Evolutionary conservation across 768 basidiomycete genomes (phyloP).

Genomic region (Sarcodon aspratus): DNA sequence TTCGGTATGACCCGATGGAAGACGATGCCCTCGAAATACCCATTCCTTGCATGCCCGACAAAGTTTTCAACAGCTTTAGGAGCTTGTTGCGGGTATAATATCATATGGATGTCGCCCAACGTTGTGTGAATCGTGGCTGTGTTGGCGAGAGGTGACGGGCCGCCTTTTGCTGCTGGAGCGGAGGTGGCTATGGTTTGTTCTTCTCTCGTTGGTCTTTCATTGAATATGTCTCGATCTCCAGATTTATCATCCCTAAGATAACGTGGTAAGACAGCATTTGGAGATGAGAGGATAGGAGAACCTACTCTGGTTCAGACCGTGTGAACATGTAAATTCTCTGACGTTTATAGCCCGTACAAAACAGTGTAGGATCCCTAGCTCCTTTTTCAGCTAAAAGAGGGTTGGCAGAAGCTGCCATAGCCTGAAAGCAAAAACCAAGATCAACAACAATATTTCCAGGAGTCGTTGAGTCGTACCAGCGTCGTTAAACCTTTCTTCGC

Average conservation of each 20-base stretch:
- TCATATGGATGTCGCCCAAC: slow-evolving; percentile 84
- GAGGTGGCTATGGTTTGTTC: slow-evolving; percentile 81
- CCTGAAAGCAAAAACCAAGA: slow-evolving; percentile 28
- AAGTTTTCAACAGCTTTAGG: slow-evolving; percentile 98
- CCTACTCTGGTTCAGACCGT: slow-evolving; percentile 80
- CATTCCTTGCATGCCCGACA: slow-evolving; percentile 79
- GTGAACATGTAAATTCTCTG: slow-evolving; percentile 94
- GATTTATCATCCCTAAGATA: slow-evolving; percentile 67
- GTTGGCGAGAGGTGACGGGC: slow-evolving; percentile 64
- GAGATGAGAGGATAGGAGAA: slow-evolving; percentile 5
- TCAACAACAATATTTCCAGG: neutral
- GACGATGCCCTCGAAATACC: slow-evolving; percentile 86
- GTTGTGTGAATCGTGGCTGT: slow-evolving; percentile 91
- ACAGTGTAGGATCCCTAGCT: slow-evolving; percentile 79
- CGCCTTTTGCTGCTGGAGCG: slow-evolving; percentile 33
- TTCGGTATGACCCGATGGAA: slow-evolving; percentile 98
- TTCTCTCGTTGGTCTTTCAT: slow-evolving; percentile 93
- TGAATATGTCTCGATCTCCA: slow-evolving; percentile 93
- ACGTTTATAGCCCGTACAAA: slow-evolving; percentile 89
- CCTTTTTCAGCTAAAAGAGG: slow-evolving; percentile 85
- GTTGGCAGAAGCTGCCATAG: slow-evolving; percentile 94
- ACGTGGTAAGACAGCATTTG: neutral
- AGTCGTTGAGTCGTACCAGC: slow-evolving; percentile 35
- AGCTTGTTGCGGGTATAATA: slow-evolving; percentile 82
- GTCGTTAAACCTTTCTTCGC: slow-evolving; percentile 80